phyloP scores from a whole-genome alignment of 495 filamentous ascomycete genomes.

The Daldinia loculata region DNA sequence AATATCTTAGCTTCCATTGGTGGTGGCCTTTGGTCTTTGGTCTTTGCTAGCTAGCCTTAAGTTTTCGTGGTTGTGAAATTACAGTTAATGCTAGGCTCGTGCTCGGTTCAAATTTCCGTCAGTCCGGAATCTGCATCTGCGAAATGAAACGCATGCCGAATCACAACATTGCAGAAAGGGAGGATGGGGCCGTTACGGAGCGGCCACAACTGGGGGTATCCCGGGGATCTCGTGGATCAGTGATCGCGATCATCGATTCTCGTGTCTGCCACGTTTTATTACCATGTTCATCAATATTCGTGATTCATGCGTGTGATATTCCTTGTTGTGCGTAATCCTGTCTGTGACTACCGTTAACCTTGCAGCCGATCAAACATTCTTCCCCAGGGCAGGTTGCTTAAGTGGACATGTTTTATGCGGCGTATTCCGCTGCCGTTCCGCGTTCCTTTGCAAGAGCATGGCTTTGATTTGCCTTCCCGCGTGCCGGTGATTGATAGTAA shows the following conservation, averaged over 20 bases:
- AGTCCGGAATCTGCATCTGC: constrained; percentile 4
- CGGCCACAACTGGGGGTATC: constrained; percentile 1
- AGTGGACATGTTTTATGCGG: constrained; percentile 21
- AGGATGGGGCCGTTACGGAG: not conserved
- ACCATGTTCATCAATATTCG: constrained; percentile 1
- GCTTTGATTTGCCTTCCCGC: no score
- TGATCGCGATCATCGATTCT: constrained; percentile 13
- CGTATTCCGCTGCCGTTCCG: constrained; percentile 13
- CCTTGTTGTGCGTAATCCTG: not conserved
- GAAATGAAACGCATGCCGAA: constrained; percentile 12
- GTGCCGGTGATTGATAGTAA: not conserved
- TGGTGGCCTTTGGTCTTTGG: not conserved
- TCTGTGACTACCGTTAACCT: constrained; percentile 7
- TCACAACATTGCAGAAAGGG: constrained; percentile 11
- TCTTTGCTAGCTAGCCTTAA: not conserved
- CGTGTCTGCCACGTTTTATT: constrained; percentile 33
- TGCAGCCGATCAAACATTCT: constrained; percentile 37
- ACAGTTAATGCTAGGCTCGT: constrained; percentile 1
- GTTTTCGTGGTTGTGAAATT: constrained; percentile 3
- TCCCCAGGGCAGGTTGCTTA: constrained; percentile 14
- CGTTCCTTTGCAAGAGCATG: no score
- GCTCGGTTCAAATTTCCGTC: constrained; percentile 8
- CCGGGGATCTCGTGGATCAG: constrained; percentile 7
- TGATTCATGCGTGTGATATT: constrained; percentile 16
- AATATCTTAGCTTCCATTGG: not conserved